Conservation (phyloP, 768 basidiomycete species). For the Nidularia pulvinata region DNA sequence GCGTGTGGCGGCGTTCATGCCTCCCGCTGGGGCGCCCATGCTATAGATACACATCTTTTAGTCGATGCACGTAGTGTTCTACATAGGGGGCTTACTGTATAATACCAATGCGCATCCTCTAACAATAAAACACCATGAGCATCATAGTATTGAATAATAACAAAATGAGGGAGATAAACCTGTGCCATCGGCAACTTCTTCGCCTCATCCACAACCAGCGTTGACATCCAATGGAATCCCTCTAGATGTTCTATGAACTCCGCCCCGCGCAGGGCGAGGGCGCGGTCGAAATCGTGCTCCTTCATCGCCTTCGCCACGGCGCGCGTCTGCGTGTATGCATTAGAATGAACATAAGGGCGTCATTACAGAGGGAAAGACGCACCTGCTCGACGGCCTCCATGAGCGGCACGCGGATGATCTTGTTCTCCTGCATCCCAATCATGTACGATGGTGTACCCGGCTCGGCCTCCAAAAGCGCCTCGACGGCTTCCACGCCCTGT, state of each 20-base stretch:
- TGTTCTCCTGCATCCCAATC: slow-evolving; percentile 96
- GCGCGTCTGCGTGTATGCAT: slow-evolving; percentile 61
- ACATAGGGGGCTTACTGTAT: slow-evolving; percentile 66
- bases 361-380: slow-evolving; percentile 2
- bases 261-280: slow-evolving; percentile 86
- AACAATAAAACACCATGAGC: background rate
- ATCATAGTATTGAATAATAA: too few species aligned
- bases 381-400: slow-evolving; percentile 94
- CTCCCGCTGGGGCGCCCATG: slow-evolving; percentile 96
- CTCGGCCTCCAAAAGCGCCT: slow-evolving; percentile 81
- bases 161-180: slow-evolving; percentile 20
- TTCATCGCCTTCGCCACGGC: slow-evolving; percentile 83
- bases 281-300: slow-evolving; percentile 81
- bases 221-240: slow-evolving; percentile 81
- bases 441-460: slow-evolving; percentile 95
- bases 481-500: slow-evolving; percentile 94
- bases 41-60: slow-evolving; percentile 33
- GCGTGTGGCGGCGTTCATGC: slow-evolving; percentile 98
- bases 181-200: slow-evolving; percentile 45
- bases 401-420: slow-evolving; percentile 88
- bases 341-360: background rate
- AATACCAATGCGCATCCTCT: slow-evolving; percentile 81
- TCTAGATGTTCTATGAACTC: slow-evolving; percentile 89
- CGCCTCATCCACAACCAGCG: slow-evolving; percentile 45
- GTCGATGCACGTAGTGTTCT: background rate